Percentiles rank a stretch among this genome's conserved stretches.
phyloP scores from a whole-genome alignment of 2,329 filamentous ascomycete genomes.

The Sporothrix globosa region DNA sequence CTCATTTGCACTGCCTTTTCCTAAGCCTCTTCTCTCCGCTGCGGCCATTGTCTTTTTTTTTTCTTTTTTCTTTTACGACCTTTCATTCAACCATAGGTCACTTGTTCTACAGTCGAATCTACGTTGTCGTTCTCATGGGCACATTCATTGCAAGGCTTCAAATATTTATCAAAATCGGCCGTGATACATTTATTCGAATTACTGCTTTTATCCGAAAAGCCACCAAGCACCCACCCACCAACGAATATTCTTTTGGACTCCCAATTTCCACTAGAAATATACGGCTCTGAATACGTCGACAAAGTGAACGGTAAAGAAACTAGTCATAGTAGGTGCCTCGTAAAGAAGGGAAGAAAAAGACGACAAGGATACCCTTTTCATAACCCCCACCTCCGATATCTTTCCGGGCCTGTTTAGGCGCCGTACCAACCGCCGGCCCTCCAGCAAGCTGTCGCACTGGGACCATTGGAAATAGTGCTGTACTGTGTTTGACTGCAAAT shows the following conservation, averaged over 20 bases:
- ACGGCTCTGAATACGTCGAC: not conserved
- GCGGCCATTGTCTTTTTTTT: not conserved
- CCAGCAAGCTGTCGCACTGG: slow-evolving; percentile 46
- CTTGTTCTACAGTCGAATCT: slow-evolving; percentile 10
- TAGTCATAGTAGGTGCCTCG: not conserved
- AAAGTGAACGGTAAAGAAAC: not conserved
- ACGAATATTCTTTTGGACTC: not conserved
- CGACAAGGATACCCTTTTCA: not conserved
- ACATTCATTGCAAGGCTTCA: not conserved
- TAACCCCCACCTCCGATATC: not conserved
- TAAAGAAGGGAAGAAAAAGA: not conserved
- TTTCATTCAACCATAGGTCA: slow-evolving; percentile 25
- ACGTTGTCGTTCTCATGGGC: slow-evolving; percentile 9
- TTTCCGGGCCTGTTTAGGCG: slow-evolving; percentile 13
- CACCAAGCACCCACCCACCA: not conserved
- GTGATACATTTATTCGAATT: slow-evolving; percentile 10
- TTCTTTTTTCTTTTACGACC: not conserved
- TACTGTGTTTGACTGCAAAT: slow-evolving; percentile 42
- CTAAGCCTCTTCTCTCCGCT: not conserved
- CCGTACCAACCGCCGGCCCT: slow-evolving; percentile 46
- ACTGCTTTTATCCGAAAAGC: slow-evolving; percentile 13
- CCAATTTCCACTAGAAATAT: not conserved
- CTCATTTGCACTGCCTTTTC: not conserved
- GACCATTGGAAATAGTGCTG: slow-evolving; percentile 43
- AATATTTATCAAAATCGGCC: not conserved